Evolutionary conservation across 2,329 filamentous ascomycete species (phyloP), one percentile per base, ranked within the genome.

Genomic region (Cytospora schulzeri): DNA sequence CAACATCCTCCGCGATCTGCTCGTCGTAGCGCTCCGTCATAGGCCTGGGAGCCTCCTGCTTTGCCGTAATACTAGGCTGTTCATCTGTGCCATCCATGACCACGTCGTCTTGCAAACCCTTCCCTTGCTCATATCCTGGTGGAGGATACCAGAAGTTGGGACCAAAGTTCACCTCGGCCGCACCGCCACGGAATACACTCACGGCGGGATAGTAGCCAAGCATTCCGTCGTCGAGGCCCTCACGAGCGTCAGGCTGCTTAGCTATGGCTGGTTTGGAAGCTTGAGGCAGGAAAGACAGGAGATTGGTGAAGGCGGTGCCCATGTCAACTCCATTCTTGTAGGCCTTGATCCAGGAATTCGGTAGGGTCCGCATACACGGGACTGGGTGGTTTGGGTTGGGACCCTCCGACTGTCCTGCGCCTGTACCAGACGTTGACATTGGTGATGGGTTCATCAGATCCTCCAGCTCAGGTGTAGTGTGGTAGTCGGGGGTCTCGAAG

Each of bases 131-230:
- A 57, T 83, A 80, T 24, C 83, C 85, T 3, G 87, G 83, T 0
- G 93, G 93, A 19, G 93, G 92, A 73, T 83, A 91, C 93, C 93
- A 97, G 80, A 97, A 98, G 35, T 95, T 84, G 0, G 92, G 93
- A 1, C 95, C 94, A 73, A 99, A 97, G 76, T 97, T 97, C 71
- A 94, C 89, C 75, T 98, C 91, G 19, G 91, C 93, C 1, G 93
- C 91, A 28, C 94, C 95, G 60, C 93, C 94, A 53, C 91, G 88
- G 78, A 97, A 98, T 26, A 95, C 91, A 70, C 93, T 95, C 24
- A 99, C 88, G 26, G 93, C 92, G 1, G 95, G 95, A 73, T 96
- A 97, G 78, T 99, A 99, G 14, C 95, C 96, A 1, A 97, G 85
- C 83, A 95, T 91, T 41, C 94, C 95, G 73, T 99, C 95, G 73